phyloP scores from a whole-genome alignment of 257 asterid genomes.

The Capsicum rhomboideum region DNA sequence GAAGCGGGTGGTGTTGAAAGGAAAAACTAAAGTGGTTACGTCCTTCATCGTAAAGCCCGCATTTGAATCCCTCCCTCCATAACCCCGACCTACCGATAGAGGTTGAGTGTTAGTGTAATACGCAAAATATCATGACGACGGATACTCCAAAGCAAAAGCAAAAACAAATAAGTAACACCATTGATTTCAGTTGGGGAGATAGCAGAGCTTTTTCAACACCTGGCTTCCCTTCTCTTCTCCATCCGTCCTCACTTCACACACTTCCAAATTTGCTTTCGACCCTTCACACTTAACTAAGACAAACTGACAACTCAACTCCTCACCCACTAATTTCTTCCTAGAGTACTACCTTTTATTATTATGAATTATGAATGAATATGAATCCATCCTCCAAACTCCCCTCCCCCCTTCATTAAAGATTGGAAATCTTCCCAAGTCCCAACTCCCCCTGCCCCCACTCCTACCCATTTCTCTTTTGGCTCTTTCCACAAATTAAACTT shows the following conservation, averaged over 20 bases:
- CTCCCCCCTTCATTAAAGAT: no score
- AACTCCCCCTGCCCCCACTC: neutral
- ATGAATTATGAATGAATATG: no score
- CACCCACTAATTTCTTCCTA: neutral
- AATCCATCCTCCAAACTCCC: no score
- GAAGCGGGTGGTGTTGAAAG: no score
- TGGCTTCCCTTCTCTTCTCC: slow-evolving; percentile 27
- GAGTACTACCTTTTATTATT: no score
- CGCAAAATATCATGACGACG: no score
- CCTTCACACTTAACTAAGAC: slow-evolving; percentile 10
- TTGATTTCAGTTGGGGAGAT: slow-evolving; percentile 22
- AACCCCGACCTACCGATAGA: no score
- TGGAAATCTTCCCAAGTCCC: neutral
- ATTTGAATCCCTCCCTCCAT: no score
- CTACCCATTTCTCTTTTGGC: neutral
- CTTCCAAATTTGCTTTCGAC: neutral
- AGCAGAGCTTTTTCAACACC: slow-evolving; percentile 62
- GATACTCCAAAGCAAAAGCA: neutral
- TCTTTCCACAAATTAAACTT: no score
- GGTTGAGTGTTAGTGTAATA: no score
- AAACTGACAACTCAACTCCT: neutral
- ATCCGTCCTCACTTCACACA: slow-evolving; percentile 22
- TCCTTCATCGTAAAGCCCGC: no score
- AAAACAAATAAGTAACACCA: slow-evolving; percentile 12
- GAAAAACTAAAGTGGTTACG: no score